These are phyloP conservation scores for Parafenestella ontariensis DNA, from an alignment of 2,329 filamentous ascomycete species.

Conservation along the genomic window DNA sequence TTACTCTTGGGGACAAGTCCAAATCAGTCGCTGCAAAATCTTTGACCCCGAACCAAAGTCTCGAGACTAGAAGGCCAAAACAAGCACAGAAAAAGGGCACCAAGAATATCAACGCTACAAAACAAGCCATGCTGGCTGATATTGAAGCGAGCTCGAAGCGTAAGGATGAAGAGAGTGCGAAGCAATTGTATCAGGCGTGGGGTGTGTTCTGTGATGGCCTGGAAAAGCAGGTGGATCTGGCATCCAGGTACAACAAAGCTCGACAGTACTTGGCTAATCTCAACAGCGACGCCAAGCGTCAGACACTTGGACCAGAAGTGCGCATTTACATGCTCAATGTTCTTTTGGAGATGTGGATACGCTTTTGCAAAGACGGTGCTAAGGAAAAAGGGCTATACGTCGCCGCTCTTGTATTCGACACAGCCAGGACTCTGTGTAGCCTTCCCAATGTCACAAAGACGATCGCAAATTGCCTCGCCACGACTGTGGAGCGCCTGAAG, in stretches of 20 bases:
- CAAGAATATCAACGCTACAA: slow-evolving; percentile 45
- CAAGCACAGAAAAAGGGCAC: slow-evolving; percentile 32
- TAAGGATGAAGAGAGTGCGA: slow-evolving; percentile 51
- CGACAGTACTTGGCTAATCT: slow-evolving; percentile 57
- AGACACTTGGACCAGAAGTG: slow-evolving; percentile 54
- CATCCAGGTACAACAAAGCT: slow-evolving; percentile 58
- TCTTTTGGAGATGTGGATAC: slow-evolving; percentile 58
- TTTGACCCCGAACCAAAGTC: slow-evolving; percentile 13
- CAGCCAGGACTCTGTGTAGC: slow-evolving; percentile 36
- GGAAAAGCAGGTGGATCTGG: slow-evolving; percentile 53
- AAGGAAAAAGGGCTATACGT: slow-evolving; percentile 41
- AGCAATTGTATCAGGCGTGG: slow-evolving; percentile 57
- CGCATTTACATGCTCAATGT: slow-evolving; percentile 59
- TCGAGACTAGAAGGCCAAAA: slow-evolving; percentile 27
- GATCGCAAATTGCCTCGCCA: slow-evolving; percentile 39
- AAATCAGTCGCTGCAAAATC: slow-evolving; percentile 16
- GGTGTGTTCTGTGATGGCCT: slow-evolving; percentile 54
- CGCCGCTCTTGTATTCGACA: slow-evolving; percentile 44
- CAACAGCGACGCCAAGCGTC: slow-evolving; percentile 47
- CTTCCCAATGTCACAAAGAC: slow-evolving; percentile 38
- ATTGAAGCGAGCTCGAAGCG: slow-evolving; percentile 52
- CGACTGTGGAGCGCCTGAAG: slow-evolving; percentile 48
- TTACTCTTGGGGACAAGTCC: slow-evolving; percentile 39
- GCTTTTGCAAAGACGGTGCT: slow-evolving; percentile 34
- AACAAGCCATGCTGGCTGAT: slow-evolving; percentile 54